Conservation (phyloP, 1,284 basidiomycete species). For the Apiotrichum laibachii region DNA sequence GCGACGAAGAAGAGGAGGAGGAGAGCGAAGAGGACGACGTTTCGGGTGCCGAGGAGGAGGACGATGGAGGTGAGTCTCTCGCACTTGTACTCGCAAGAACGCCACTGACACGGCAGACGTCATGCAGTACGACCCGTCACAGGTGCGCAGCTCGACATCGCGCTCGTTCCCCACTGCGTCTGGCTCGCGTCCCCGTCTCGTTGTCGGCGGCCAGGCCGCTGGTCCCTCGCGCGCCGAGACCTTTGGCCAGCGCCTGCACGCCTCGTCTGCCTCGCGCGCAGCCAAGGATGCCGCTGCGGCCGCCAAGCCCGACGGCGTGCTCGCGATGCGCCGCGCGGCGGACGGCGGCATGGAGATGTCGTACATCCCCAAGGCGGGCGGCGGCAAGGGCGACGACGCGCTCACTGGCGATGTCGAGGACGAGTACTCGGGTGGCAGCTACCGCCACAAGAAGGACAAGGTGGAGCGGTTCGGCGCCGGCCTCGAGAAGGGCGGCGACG, state of each 20-base stretch:
- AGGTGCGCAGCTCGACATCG: slow-evolving; percentile 48
- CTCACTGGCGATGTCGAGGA: slow-evolving; percentile 32
- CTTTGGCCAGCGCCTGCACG: slow-evolving; percentile 50
- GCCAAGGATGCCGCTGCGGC: slow-evolving; percentile 10
- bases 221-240: slow-evolving; percentile 31
- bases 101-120: slow-evolving; percentile 26
- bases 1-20: slow-evolving; percentile 50
- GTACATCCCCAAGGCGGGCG: slow-evolving; percentile 49
- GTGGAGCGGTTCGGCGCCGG: slow-evolving; percentile 78
- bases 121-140: slow-evolving; percentile 52
- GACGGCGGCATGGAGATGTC: slow-evolving; percentile 57
- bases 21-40: slow-evolving; percentile 56
- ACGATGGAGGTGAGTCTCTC: slow-evolving; percentile 42
- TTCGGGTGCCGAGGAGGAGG: slow-evolving; percentile 54
- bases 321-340: slow-evolving; percentile 42
- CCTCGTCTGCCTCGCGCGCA: slow-evolving; percentile 17
- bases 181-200: slow-evolving; percentile 31
- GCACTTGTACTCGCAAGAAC: not conserved
- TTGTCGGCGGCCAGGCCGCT: slow-evolving; percentile 29
- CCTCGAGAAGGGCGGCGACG: slow-evolving; percentile 70
- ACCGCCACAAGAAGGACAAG: slow-evolving; percentile 56
- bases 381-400: slow-evolving; percentile 14
- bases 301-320: slow-evolving; percentile 32
- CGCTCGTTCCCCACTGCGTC: slow-evolving; percentile 25
- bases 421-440: slow-evolving; percentile 44